phyloP scores from a whole-genome alignment of 1,284 basidiomycete genomes.

The Fereydounia khargensis region DNA sequence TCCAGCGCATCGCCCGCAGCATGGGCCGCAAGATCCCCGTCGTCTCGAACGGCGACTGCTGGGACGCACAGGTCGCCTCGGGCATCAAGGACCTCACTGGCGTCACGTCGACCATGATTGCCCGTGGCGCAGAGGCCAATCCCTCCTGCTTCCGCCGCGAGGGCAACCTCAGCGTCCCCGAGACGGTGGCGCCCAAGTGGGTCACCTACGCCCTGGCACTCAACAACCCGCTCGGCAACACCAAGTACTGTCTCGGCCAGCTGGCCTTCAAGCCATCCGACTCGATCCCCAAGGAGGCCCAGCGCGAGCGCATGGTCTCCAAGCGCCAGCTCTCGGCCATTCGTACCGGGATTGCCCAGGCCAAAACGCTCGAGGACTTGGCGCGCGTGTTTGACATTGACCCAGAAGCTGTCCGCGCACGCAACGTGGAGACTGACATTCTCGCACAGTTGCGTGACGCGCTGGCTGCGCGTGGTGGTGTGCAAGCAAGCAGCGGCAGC shows the following conservation, averaged over 20 bases:
- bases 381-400: constrained; percentile 28
- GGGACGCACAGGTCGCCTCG: constrained; percentile 74
- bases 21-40: constrained; percentile 68
- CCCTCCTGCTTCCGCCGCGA: constrained; percentile 76
- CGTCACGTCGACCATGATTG: constrained; percentile 93
- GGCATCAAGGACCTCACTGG: constrained; percentile 67
- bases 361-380: constrained; percentile 37
- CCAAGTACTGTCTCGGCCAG: constrained; percentile 79
- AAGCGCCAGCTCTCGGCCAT: constrained; percentile 25
- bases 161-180: constrained; percentile 33
- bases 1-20: constrained; percentile 64
- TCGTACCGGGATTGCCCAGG: constrained; percentile 19
- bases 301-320: constrained; percentile 5
- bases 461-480: constrained; percentile 2
- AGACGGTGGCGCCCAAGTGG: constrained; percentile 48
- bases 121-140: constrained; percentile 88
- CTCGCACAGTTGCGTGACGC: constrained; percentile 17
- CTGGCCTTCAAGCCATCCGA: constrained; percentile 50
- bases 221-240: constrained; percentile 76
- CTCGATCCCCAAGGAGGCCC: constrained; percentile 2
- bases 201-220: constrained; percentile 37
- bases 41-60: constrained; percentile 90
- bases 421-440: constrained; percentile 11
- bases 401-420: constrained; percentile 6
- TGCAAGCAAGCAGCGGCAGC: neutral